A percentile compares a stretch with the other conserved stretches of the same genome.
Conservation (phyloP, 2,329 filamentous ascomycete species). For the Lecanicillium sp. region DNA sequence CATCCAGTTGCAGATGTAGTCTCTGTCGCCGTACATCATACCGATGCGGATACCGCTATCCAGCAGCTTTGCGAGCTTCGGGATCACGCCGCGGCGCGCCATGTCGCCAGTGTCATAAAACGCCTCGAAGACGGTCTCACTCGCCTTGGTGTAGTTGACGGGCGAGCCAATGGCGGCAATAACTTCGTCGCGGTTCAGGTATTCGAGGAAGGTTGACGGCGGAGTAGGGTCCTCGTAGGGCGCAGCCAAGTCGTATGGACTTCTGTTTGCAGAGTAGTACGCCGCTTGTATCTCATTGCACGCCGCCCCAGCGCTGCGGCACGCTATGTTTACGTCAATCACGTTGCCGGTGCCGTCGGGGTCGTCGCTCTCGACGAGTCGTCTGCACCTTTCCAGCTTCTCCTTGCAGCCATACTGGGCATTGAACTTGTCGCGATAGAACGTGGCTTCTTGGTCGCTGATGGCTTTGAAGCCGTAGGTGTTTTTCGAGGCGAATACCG, state of each 20-base stretch:
- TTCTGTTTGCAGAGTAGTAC: conserved; percentile 49
- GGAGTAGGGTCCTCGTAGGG: conserved; percentile 53
- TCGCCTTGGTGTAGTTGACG: conserved; percentile 49
- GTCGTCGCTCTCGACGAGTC: conserved; percentile 30
- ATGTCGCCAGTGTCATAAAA: conserved; percentile 51
- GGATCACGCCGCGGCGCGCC: conserved; percentile 53
- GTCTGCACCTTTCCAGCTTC: conserved; percentile 44
- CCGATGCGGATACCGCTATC: conserved; percentile 59
- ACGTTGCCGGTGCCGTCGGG: conserved; percentile 32
- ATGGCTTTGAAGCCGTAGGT: conserved; percentile 57
- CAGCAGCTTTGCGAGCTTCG: conserved; percentile 52
- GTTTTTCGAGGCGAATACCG: conserved; percentile 53
- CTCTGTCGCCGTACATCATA: conserved; percentile 60
- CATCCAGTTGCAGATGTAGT: conserved; percentile 59
- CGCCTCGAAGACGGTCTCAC: conserved; percentile 34
- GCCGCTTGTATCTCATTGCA: conserved; percentile 45
- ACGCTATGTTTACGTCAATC: conserved; percentile 33
- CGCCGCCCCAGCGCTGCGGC: conserved; percentile 38
- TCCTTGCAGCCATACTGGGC: conserved; percentile 42
- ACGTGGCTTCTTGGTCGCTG: conserved; percentile 41
- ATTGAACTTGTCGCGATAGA: conserved; percentile 27
- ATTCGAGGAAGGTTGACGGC: conserved; percentile 51
- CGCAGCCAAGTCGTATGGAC: conserved; percentile 55
- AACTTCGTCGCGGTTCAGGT: conserved; percentile 53
- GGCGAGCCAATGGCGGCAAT: conserved; percentile 54